Base-by-base conservation (phyloP, 805 yeast genomes). In the Yarrowia sp. region DNA sequence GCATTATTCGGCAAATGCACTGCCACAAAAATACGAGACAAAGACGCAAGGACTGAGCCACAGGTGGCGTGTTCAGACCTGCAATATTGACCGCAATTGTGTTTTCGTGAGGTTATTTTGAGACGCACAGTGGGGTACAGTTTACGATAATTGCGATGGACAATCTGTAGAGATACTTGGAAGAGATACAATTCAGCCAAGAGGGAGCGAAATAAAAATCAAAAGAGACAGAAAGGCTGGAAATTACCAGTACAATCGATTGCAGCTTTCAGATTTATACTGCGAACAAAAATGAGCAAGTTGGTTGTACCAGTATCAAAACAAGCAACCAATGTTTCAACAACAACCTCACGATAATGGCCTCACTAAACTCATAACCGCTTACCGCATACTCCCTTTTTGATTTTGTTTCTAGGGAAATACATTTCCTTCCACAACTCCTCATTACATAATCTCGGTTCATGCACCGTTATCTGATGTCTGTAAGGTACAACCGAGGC, bases 401-500 rank as follows among this genome's bases (percentile, higher is more conserved):
- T n/a, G n/a, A n/a, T n/a, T n/a, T n/a, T n/a, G n/a, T n/a, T n/a
- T n/a, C n/a, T n/a, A n/a, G n/a, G n/a, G n/a, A n/a, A n/a, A n/a
- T n/a, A n/a, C n/a, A 26, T 10, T 33, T 3, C n/a, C 36, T 7
- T 16, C 36, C n/a, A 3, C 17, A 14, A 33, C n/a, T 12, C 36
- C 30, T 4, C 30, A 26, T 33, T 33, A 33, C 36, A 33, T 33
- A 38, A 38, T 7, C 22, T n/a, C 12, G 16, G 30, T 19, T 7
- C 49, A 22, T 24, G 17, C 30, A n/a, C 21, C 10, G 7, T 16
- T 24, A 43, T 43, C 32, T 43, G 49, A 43, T 16, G 11, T 44
- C 52, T 48, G 52, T 48, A 48, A 48, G 52, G 52, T 48, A 48
- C 52, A 48, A 36, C 52, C 52, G 52, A 48, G 52, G 52, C 30